Conservation (phyloP, 1,139 yeast species). For the Nakaseomyces sp. region DNA sequence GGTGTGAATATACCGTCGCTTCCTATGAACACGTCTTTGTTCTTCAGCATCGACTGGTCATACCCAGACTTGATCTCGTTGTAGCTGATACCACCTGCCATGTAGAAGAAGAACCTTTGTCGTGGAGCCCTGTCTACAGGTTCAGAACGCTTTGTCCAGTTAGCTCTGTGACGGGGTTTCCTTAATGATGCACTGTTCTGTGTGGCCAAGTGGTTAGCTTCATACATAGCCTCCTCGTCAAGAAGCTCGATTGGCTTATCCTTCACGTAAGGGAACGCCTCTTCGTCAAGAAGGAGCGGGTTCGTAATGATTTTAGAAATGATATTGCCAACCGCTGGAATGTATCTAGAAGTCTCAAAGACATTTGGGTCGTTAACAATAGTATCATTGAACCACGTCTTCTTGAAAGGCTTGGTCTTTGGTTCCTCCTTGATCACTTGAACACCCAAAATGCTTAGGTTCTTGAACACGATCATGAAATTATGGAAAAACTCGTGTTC, state of each 20-base stretch:
- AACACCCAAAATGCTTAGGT: constrained; percentile 60
- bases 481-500: constrained; percentile 43
- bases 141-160: constrained; percentile 56
- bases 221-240: constrained; percentile 44
- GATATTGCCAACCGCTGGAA: constrained; percentile 59
- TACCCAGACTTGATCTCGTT: constrained; percentile 73
- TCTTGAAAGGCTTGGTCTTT: constrained; percentile 33
- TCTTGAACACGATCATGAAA: constrained; percentile 48
- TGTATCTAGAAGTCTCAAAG: constrained; percentile 68
- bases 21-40: constrained; percentile 75
- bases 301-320: constrained; percentile 38
- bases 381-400: constrained; percentile 49
- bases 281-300: constrained; percentile 33
- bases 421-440: constrained; percentile 48
- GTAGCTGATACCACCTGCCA: constrained; percentile 85
- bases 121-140: constrained; percentile 35
- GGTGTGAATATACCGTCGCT: constrained; percentile 74
- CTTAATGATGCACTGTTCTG: constrained; percentile 44
- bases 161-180: constrained; percentile 68
- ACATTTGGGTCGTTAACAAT: constrained; percentile 50
- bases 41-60: constrained; percentile 52
- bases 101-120: constrained; percentile 68
- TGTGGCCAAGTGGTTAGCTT: constrained; percentile 27
- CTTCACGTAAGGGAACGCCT: constrained; percentile 67
- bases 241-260: constrained; percentile 53